Evolutionary conservation across 2,329 filamentous ascomycete genomes (phyloP).

Genomic region (Phialophora chinensis): DNA sequence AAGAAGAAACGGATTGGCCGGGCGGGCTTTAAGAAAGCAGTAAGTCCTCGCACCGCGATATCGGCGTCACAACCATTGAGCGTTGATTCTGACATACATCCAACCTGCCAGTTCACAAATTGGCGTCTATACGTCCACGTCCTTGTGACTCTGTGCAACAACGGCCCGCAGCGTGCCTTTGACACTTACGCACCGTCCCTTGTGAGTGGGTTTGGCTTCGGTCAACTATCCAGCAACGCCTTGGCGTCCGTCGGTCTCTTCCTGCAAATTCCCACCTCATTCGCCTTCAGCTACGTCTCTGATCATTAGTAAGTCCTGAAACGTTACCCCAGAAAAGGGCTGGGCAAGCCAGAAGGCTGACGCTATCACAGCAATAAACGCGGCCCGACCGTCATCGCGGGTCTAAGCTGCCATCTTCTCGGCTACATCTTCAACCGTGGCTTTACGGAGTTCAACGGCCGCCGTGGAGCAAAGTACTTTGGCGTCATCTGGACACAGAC

Average conservation of each 20-base stretch:
- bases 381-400: slow-evolving; percentile 60
- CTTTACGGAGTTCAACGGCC: slow-evolving; percentile 54
- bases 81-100: background rate
- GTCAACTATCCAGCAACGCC: slow-evolving; percentile 57
- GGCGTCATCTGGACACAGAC: slow-evolving; percentile 63
- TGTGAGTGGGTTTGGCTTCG: slow-evolving; percentile 61
- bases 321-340: background rate
- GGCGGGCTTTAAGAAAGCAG: slow-evolving; percentile 49
- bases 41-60: slow-evolving; percentile 47
- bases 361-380: slow-evolving; percentile 44
- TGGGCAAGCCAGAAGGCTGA: background rate
- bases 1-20: slow-evolving; percentile 57
- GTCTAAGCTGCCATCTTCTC: slow-evolving; percentile 55
- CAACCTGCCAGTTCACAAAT: slow-evolving; percentile 50
- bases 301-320: slow-evolving; percentile 55
- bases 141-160: slow-evolving; percentile 57
- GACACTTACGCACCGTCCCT: slow-evolving; percentile 62
- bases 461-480: slow-evolving; percentile 57
- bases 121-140: slow-evolving; percentile 62
- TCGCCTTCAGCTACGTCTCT: slow-evolving; percentile 59
- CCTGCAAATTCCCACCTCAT: slow-evolving; percentile 60
- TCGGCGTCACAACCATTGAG: slow-evolving; percentile 9
- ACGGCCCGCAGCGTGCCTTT: slow-evolving; percentile 54
- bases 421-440: slow-evolving; percentile 62
- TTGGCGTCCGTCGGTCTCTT: slow-evolving; percentile 62